These are phyloP conservation scores for Mycena alexandri DNA, from an alignment of 768 basidiomycete species.

Conservation along the genomic window DNA sequence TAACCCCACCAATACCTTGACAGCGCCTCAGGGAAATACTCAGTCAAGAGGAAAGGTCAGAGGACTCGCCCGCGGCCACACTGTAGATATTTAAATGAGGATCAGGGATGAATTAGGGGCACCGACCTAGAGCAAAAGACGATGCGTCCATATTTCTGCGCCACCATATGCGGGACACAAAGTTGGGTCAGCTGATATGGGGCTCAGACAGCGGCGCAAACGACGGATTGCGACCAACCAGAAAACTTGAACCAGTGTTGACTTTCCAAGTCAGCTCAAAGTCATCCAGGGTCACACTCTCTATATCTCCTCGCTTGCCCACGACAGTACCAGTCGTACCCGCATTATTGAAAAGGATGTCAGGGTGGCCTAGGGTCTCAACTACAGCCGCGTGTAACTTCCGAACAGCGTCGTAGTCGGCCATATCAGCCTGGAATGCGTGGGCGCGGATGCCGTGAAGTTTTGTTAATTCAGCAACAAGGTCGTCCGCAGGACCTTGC, in stretches of 20 bases:
- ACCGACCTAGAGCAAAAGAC: constrained; percentile 64
- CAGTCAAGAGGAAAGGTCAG: not conserved
- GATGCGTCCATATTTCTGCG: constrained; percentile 62
- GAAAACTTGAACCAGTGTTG: constrained; percentile 60
- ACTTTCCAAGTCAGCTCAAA: constrained; percentile 56
- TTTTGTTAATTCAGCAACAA: constrained; percentile 52
- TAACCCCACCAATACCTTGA: constrained; percentile 63
- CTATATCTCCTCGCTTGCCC: constrained; percentile 61
- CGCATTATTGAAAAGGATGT: constrained; percentile 67
- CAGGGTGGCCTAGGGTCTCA: constrained; percentile 58
- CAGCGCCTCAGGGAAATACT: not conserved
- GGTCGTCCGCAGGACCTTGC: constrained; percentile 50
- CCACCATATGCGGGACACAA: constrained; percentile 63
- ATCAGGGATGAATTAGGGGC: not conserved
- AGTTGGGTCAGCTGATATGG: constrained; percentile 60
- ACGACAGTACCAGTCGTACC: constrained; percentile 57
- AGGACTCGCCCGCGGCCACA: constrained; percentile 58
- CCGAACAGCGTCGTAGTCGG: constrained; percentile 60
- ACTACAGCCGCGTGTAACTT: constrained; percentile 58
- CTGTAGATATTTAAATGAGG: constrained; percentile 40
- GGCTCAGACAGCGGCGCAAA: not conserved
- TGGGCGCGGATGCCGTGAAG: constrained; percentile 52
- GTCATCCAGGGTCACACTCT: constrained; percentile 40
- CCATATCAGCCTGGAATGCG: constrained; percentile 64
- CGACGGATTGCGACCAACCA: constrained; percentile 46